phyloP scores from a whole-genome alignment of 352 stramenopile genomes.

The Peronospora farinosa region DNA sequence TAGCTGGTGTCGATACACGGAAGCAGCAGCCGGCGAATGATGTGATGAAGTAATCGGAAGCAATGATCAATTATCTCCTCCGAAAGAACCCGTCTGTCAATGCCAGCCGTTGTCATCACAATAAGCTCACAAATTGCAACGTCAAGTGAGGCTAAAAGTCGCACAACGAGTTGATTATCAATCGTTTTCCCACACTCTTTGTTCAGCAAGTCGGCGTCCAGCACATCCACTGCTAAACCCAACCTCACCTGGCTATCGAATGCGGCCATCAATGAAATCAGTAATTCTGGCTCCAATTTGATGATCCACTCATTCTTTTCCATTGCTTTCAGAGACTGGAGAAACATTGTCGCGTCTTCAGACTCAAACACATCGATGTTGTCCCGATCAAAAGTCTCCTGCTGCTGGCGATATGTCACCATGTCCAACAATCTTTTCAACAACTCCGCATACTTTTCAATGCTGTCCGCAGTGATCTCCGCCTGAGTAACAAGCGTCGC shows the following conservation, averaged over 20 bases:
- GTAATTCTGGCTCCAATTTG: slow-evolving; percentile 45
- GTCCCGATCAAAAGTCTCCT: slow-evolving; percentile 23
- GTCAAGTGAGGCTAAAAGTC: slow-evolving; percentile 42
- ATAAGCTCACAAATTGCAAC: slow-evolving; percentile 66
- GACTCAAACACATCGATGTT: slow-evolving; percentile 39
- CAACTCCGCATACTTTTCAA: slow-evolving; percentile 63
- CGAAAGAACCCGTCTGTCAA: slow-evolving; percentile 65
- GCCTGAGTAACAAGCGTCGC: slow-evolving; percentile 44
- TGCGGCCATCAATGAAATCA: slow-evolving; percentile 45
- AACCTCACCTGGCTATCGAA: slow-evolving; percentile 65
- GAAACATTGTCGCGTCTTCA: slow-evolving; percentile 52
- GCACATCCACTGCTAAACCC: slow-evolving; percentile 54
- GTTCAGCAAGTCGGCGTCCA: slow-evolving; percentile 37
- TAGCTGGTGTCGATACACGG: slow-evolving; percentile 61
- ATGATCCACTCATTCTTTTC: slow-evolving; percentile 53
- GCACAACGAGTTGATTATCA: slow-evolving; percentile 13
- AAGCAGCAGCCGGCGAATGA: slow-evolving; percentile 51
- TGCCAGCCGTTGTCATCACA: slow-evolving; percentile 57
- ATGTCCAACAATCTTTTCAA: slow-evolving; percentile 40
- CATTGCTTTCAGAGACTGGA: slow-evolving; percentile 65
- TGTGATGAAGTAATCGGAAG: slow-evolving; percentile 54
- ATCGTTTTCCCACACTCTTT: slow-evolving; percentile 4
- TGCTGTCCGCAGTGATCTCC: slow-evolving; percentile 43
- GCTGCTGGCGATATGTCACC: slow-evolving; percentile 31
- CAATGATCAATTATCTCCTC: slow-evolving; percentile 84